Conservation (phyloP, 441 rosid genomes). For the Gossypium lobatum region DNA sequence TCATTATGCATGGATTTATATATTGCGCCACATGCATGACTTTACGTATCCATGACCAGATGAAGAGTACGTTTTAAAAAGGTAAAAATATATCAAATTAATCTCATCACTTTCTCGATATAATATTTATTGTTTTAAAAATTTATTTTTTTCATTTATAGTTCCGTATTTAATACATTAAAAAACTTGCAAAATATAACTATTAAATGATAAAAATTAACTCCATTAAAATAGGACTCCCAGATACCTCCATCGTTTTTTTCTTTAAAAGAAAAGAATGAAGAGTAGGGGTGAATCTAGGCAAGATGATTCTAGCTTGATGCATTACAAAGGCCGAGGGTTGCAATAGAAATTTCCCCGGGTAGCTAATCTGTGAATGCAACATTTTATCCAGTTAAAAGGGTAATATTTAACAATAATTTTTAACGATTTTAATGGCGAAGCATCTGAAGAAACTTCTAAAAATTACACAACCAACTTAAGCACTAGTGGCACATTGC, state of each 20-base stretch:
- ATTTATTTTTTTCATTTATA: neutral
- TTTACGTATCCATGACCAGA: neutral
- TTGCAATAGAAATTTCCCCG: neutral
- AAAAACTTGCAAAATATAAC: neutral
- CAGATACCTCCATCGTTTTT: neutral
- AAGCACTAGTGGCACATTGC: neutral
- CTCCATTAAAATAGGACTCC: neutral
- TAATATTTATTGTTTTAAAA: neutral
- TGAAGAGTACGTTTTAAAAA: neutral
- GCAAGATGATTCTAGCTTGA: neutral
- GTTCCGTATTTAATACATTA: neutral
- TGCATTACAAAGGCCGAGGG: neutral
- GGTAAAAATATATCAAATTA: neutral
- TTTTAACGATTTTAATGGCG: neutral
- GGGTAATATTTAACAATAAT: neutral
- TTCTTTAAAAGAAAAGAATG: neutral
- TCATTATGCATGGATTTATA: neutral
- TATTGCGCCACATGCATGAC: neutral
- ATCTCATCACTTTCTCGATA: neutral
- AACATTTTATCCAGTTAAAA: neutral
- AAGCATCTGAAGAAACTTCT: neutral
- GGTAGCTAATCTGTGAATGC: neutral
- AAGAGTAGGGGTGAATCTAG: neutral
- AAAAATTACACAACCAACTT: neutral
- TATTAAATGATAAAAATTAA: too few species aligned